Evolutionary conservation across 768 basidiomycete genomes (phyloP).

Genomic region (Xerocomellus intermedius): DNA sequence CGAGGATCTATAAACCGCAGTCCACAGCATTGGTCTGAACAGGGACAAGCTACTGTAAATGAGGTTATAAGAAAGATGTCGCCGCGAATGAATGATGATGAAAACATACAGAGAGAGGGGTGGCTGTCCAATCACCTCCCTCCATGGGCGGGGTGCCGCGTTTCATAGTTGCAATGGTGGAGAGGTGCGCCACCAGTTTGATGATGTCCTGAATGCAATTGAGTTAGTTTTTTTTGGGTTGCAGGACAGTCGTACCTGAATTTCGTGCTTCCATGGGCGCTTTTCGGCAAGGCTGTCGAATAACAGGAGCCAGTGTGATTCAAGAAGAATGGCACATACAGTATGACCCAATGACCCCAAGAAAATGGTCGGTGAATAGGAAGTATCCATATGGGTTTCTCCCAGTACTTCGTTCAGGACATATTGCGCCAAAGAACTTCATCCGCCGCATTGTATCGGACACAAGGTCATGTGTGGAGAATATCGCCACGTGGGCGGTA

Average conservation of each 20-base stretch:
- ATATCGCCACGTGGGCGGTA: neutral
- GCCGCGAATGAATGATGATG: no score
- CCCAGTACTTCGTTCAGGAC: neutral
- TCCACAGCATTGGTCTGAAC: no score
- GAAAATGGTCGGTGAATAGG: neutral
- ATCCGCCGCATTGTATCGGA: neutral
- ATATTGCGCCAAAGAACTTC: constrained; percentile 24
- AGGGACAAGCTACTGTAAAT: no score
- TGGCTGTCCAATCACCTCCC: no score
- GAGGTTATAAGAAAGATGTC: no score
- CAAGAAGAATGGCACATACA: neutral
- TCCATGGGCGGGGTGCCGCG: no score
- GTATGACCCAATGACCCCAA: constrained; percentile 3
- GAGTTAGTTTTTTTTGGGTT: no score
- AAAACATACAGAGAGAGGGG: no score
- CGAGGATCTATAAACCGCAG: no score
- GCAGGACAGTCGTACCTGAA: neutral
- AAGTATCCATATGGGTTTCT: neutral
- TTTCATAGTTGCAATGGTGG: no score
- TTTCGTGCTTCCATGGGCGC: neutral
- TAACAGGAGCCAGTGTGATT: neutral
- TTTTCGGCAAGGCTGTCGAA: constrained; percentile 3
- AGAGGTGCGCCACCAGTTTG: no score
- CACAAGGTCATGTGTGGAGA: constrained; percentile 2
- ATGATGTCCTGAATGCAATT: no score